phyloP scores from a whole-genome alignment of 495 filamentous ascomycete genomes.

The Trichocladium antarcticum region DNA sequence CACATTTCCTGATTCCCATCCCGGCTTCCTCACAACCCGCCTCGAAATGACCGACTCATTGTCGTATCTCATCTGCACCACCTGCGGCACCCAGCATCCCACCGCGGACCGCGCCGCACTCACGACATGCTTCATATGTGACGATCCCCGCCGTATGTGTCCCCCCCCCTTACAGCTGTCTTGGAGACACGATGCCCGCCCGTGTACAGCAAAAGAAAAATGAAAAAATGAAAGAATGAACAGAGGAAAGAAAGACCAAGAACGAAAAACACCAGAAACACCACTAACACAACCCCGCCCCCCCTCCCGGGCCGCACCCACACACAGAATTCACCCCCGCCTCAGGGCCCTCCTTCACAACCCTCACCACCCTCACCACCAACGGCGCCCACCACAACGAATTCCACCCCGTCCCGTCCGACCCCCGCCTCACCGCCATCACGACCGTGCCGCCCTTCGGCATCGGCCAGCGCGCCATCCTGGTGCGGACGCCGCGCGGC shows the following conservation, averaged over 20 bases:
- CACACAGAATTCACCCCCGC: conserved; percentile 58
- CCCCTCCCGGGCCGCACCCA: too few relatives aligned
- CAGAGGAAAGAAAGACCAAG: too few relatives aligned
- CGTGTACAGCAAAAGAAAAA: too few relatives aligned
- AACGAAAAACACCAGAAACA: too few relatives aligned
- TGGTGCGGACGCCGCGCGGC: conserved; percentile 41
- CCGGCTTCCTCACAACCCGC: not conserved
- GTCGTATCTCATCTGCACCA: conserved; percentile 40
- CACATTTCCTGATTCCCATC: too few relatives aligned
- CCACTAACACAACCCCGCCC: too few relatives aligned
- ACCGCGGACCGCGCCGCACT: conserved; percentile 32
- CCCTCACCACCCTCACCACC: conserved; percentile 27
- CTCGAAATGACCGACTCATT: not conserved
- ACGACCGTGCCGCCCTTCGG: conserved; percentile 51
- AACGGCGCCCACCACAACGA: conserved; percentile 28
- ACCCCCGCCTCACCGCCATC: conserved; percentile 42
- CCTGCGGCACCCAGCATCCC: conserved; percentile 63
- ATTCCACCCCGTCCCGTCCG: conserved; percentile 23
- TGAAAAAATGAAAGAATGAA: too few relatives aligned
- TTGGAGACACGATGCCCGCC: too few relatives aligned
- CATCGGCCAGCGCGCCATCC: conserved; percentile 62
- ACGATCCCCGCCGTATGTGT: conserved; percentile 63
- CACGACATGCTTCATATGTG: conserved; percentile 59
- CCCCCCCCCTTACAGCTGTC: too few relatives aligned
- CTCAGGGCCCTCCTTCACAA: conserved; percentile 50